These are phyloP conservation scores for Cyclotella choctawhatcheeana DNA, from an alignment of 108 stramenopile species.

Conservation along the genomic window DNA sequence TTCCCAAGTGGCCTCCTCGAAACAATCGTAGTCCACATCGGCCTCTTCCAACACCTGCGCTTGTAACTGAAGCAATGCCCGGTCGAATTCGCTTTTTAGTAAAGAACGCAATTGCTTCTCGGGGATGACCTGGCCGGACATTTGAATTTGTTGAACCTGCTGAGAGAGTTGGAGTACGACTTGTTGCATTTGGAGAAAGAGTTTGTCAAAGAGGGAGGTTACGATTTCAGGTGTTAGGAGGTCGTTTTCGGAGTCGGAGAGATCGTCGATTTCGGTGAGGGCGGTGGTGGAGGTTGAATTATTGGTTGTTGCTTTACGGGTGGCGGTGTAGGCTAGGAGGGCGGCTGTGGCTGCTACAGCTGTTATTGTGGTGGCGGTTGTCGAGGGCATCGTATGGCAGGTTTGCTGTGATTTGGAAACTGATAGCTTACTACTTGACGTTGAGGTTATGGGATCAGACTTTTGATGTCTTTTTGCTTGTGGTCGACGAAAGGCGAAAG, in stretches of 20 bases:
- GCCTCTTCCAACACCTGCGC: constrained; percentile 71
- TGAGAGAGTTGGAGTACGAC: constrained; percentile 83
- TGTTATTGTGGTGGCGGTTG: constrained; percentile 29
- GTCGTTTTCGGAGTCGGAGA: constrained; percentile 57
- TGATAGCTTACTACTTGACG: background rate
- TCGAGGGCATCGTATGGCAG: background rate
- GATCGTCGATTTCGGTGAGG: constrained; percentile 67
- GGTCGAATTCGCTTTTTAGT: constrained; percentile 78
- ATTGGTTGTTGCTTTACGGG: constrained; percentile 19
- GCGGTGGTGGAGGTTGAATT: constrained; percentile 14
- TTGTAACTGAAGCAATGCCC: constrained; percentile 69
- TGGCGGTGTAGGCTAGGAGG: constrained; percentile 44
- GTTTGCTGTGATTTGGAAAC: background rate
- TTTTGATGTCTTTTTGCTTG: background rate
- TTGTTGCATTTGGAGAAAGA: constrained; percentile 86
- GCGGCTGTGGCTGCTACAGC: constrained; percentile 37
- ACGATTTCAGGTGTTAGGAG: constrained; percentile 81
- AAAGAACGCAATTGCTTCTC: constrained; percentile 76
- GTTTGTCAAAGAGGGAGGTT: constrained; percentile 76
- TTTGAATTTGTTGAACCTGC: constrained; percentile 86
- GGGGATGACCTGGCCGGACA: constrained; percentile 84
- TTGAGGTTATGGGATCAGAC: background rate
- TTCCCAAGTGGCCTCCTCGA: constrained; percentile 92
- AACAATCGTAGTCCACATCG: constrained; percentile 88
- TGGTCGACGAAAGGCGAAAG: background rate